These are phyloP conservation scores for Conringia planisiliqua DNA, from an alignment of 345 rosid species.

Conservation along the genomic window DNA sequence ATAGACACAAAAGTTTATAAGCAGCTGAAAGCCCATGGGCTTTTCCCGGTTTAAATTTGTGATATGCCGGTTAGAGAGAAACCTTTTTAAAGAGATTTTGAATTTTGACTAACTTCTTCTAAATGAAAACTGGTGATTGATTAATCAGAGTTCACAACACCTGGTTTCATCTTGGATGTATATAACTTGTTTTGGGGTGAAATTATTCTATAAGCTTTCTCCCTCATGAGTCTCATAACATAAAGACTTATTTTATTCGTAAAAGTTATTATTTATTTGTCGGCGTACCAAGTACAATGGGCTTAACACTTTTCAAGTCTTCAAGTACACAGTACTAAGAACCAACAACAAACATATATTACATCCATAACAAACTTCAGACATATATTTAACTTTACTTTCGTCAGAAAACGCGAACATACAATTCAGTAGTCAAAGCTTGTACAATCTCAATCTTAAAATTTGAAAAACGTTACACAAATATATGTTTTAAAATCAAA, in stretches of 20 bases:
- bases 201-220: neutral
- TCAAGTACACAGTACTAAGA: slow-evolving; percentile 5
- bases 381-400: neutral
- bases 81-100: neutral
- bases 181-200: neutral
- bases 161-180: neutral
- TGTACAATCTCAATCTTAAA: neutral
- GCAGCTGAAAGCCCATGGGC: neutral
- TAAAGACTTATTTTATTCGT: neutral
- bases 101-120: neutral
- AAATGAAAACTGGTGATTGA: neutral
- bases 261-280: neutral
- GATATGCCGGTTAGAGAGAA: neutral
- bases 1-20: neutral
- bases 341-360: slow-evolving; percentile 2
- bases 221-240: neutral
- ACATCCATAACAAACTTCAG: neutral
- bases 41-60: neutral
- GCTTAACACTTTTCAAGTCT: neutral
- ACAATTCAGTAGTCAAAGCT: slow-evolving; percentile 16
- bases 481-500: neutral
- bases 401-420: neutral
- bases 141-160: neutral
- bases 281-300: neutral
- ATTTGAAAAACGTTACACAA: slow-evolving; percentile 17